phyloP scores from a whole-genome alignment of 2,329 filamentous ascomycete genomes.

The Trichoderma simmonsii region DNA sequence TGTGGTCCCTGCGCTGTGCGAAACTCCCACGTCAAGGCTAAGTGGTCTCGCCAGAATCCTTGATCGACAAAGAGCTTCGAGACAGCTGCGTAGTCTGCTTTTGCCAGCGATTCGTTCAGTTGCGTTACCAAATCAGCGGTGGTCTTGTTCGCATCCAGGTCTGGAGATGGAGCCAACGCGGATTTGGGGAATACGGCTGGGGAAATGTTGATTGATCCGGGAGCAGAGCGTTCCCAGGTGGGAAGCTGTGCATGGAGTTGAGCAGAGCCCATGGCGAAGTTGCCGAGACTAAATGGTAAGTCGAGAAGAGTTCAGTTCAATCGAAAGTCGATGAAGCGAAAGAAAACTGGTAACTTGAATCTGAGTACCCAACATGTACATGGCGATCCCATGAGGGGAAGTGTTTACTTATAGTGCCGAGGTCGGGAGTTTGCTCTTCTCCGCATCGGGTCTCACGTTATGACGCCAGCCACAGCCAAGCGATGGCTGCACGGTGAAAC shows the following conservation, averaged over 20 bases:
- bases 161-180: constrained; percentile 20
- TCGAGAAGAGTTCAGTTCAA: background rate
- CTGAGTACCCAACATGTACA: background rate
- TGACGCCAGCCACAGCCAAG: background rate
- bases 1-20: constrained; percentile 46
- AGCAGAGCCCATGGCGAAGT: background rate
- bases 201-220: constrained; percentile 53
- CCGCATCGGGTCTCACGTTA: background rate
- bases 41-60: constrained; percentile 58
- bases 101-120: constrained; percentile 41
- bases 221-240: background rate
- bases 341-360: background rate
- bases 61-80: constrained; percentile 41
- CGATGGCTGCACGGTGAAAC: background rate
- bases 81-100: constrained; percentile 34
- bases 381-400: background rate
- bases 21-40: constrained; percentile 55
- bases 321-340: background rate
- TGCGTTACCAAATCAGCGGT: constrained; percentile 37
- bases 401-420: background rate
- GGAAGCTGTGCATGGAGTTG: constrained; percentile 3
- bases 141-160: constrained; percentile 36
- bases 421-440: background rate
- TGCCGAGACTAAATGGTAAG: background rate
- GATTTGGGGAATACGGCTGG: constrained; percentile 42